Percentiles rank a stretch among this genome's conserved stretches.
These are phyloP conservation scores for Boletus eberwhitei DNA, from an alignment of 768 basidiomycete genomes.

Conservation along the genomic window DNA sequence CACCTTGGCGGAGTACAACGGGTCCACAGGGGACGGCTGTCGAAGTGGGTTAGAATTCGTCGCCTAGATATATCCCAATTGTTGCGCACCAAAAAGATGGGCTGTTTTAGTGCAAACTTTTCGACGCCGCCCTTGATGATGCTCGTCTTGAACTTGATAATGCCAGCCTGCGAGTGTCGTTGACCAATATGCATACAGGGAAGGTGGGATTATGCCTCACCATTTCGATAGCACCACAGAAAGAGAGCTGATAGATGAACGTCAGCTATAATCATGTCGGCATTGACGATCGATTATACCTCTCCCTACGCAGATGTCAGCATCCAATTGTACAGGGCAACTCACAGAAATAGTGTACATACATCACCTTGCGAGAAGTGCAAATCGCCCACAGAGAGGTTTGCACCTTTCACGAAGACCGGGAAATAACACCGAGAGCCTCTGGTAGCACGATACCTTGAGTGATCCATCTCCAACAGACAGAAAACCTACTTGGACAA, in stretches of 20 bases:
- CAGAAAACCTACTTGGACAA: slow-evolving; percentile 46
- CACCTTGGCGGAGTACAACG: slow-evolving; percentile 67
- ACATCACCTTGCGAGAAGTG: slow-evolving; percentile 81
- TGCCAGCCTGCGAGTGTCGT: slow-evolving; percentile 47
- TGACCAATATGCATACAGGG: not conserved
- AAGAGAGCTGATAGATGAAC: slow-evolving; percentile 46
- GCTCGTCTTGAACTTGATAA: slow-evolving; percentile 67
- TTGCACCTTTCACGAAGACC: slow-evolving; percentile 72
- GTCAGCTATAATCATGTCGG: not conserved
- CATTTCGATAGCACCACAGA: slow-evolving; percentile 81
- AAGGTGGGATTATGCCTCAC: slow-evolving; percentile 23
- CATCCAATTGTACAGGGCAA: not conserved
- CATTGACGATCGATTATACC: slow-evolving; percentile 31
- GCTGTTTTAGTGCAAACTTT: slow-evolving; percentile 70
- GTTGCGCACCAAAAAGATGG: slow-evolving; percentile 61
- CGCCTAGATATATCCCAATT: not conserved
- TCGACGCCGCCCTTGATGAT: slow-evolving; percentile 73
- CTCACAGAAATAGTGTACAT: slow-evolving; percentile 8
- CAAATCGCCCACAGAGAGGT: slow-evolving; percentile 73
- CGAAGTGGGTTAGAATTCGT: not conserved
- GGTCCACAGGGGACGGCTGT: slow-evolving; percentile 73
- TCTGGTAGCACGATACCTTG: slow-evolving; percentile 23
- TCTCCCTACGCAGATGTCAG: slow-evolving; percentile 45
- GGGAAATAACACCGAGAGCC: slow-evolving; percentile 76
- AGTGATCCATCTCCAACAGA: not conserved